A percentile compares a stretch with the other conserved stretches of the same genome.
Conservation (phyloP, 306 rosid species). For the Cajanus cajan region DNA sequence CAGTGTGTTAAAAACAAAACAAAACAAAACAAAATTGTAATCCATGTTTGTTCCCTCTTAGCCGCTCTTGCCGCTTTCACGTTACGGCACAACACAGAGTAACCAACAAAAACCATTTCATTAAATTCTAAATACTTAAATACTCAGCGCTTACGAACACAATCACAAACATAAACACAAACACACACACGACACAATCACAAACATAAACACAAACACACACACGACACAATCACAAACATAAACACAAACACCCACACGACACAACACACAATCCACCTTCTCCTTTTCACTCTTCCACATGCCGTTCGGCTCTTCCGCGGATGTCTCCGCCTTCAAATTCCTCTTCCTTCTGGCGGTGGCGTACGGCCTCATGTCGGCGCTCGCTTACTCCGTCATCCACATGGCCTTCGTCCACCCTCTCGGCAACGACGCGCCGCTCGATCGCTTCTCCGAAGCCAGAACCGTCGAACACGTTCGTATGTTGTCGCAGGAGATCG, state of each 20-base stretch:
- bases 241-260: no score
- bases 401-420: slow-evolving; percentile 83
- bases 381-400: slow-evolving; percentile 55
- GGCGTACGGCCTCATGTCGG: slow-evolving; percentile 64
- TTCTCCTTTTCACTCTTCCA: background rate
- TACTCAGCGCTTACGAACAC: background rate
- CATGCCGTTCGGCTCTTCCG: slow-evolving; percentile 59
- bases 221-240: background rate
- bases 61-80: background rate
- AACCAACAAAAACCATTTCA: background rate
- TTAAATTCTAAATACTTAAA: no score
- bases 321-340: slow-evolving; percentile 66
- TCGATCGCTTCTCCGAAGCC: slow-evolving; percentile 81
- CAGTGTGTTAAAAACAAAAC: background rate
- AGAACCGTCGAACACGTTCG: slow-evolving; percentile 81
- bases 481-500: slow-evolving; percentile 73
- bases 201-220: no score
- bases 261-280: no score
- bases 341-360: slow-evolving; percentile 50
- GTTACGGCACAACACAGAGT: no score
- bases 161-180: background rate
- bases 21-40: background rate
- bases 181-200: background rate
- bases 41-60: background rate
- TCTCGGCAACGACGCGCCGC: slow-evolving; percentile 70